These are phyloP conservation scores for Pseudonectria buxi DNA, from an alignment of 2,329 filamentous ascomycete species.

Conservation along the genomic window DNA sequence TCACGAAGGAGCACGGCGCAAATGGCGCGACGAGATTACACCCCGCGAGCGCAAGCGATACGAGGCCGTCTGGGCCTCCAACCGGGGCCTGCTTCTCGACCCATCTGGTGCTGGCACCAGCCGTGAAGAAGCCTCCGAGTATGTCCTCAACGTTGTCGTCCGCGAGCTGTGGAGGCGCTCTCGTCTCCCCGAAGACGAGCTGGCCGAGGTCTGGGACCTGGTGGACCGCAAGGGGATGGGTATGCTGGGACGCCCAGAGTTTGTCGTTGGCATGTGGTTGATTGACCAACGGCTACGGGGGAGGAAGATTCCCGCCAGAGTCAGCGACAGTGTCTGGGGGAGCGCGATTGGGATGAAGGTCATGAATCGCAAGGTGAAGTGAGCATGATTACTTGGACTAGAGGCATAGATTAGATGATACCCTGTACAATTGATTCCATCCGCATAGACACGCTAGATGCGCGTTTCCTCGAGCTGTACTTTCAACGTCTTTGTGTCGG, in stretches of 20 bases:
- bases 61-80: slow-evolving; percentile 79
- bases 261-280: slow-evolving; percentile 78
- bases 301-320: slow-evolving; percentile 65
- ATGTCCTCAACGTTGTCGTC: slow-evolving; percentile 61
- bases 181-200: slow-evolving; percentile 58
- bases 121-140: slow-evolving; percentile 32
- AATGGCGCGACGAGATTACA: slow-evolving; percentile 71
- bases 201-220: slow-evolving; percentile 71
- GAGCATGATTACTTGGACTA: slow-evolving; percentile 2
- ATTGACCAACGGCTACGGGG: slow-evolving; percentile 76
- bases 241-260: slow-evolving; percentile 59
- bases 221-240: slow-evolving; percentile 55
- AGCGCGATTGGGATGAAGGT: slow-evolving; percentile 50
- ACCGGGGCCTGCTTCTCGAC: slow-evolving; percentile 53
- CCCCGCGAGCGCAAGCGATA: slow-evolving; percentile 70
- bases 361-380: slow-evolving; percentile 23
- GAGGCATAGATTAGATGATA: slow-evolving; percentile 14
- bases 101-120: slow-evolving; percentile 8
- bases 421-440: slow-evolving; percentile 15
- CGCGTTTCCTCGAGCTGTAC: not conserved
- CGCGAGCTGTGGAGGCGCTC: slow-evolving; percentile 71
- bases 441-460: too few species aligned
- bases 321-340: slow-evolving; percentile 69
- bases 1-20: slow-evolving; percentile 65
- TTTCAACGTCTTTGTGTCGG: not conserved